Evolutionary conservation across 371 early-diverging fungal species (phyloP).

Genomic region (Circinella umbellata): DNA sequence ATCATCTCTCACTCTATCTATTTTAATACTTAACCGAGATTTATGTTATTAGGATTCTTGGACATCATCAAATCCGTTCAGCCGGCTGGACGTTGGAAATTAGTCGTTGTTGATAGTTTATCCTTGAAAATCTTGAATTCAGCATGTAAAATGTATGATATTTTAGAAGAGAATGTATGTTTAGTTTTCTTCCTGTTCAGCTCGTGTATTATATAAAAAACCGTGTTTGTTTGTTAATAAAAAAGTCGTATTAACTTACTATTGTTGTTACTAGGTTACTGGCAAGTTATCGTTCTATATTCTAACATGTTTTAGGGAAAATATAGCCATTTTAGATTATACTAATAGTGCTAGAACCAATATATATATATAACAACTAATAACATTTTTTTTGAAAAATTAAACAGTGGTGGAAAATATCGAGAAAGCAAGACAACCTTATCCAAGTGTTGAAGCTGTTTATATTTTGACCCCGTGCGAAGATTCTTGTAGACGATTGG

Average conservation of each 20-base stretch:
- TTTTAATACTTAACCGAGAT: conserved; percentile 23
- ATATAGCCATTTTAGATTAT: not conserved
- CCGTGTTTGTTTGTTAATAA: not conserved
- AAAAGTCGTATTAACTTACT: not conserved
- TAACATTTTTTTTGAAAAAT: not conserved
- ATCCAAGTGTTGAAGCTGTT: conserved; percentile 87
- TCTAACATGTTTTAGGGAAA: not conserved
- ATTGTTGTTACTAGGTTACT: conserved; percentile 8
- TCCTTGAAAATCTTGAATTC: conserved; percentile 86
- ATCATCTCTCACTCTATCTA: not conserved
- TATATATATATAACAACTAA: not conserved
- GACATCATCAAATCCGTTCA: conserved; percentile 72
- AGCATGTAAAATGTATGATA: conserved; percentile 90
- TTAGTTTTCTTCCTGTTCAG: not conserved
- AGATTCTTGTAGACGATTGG: conserved; percentile 75
- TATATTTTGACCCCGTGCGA: conserved; percentile 88
- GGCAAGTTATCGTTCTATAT: conserved; percentile 5
- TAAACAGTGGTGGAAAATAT: conserved; percentile 68
- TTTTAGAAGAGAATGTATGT: conserved; percentile 93
- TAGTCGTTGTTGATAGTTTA: conserved; percentile 88
- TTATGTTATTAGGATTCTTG: conserved; percentile 62
- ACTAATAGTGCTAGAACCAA: not conserved
- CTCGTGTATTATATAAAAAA: not conserved
- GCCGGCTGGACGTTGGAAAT: conserved; percentile 81
- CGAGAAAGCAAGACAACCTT: conserved; percentile 80